Evolutionary conservation across 2,329 filamentous ascomycete species (phyloP).

Genomic region (Neurospora crassa): DNA sequence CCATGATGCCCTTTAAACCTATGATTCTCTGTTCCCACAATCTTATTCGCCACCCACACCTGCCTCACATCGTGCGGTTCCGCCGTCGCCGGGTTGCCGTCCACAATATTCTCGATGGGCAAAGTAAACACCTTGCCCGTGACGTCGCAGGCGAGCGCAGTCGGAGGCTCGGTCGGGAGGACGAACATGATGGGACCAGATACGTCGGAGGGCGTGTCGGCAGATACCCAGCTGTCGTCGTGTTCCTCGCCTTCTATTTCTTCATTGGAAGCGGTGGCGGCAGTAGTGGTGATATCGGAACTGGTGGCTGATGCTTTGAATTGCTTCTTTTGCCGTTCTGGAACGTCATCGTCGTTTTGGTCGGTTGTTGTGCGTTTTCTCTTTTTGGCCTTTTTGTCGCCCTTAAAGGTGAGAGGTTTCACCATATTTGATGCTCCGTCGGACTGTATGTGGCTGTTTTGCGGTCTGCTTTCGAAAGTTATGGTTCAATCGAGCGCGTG

Average conservation of each 20-base stretch:
- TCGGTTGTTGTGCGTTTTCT: constrained; percentile 57
- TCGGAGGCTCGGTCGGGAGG: constrained; percentile 62
- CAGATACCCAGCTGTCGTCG: constrained; percentile 75
- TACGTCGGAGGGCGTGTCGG: constrained; percentile 64
- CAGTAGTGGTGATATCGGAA: constrained; percentile 11
- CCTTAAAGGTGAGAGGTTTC: constrained; percentile 89
- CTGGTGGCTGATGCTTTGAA: constrained; percentile 18
- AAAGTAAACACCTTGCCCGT: constrained; percentile 79
- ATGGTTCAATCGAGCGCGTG: background rate
- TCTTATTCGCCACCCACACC: constrained; percentile 83
- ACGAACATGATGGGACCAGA: constrained; percentile 76
- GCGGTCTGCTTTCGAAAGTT: background rate
- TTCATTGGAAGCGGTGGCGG: constrained; percentile 18
- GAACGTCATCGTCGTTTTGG: constrained; percentile 37
- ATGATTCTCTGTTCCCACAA: constrained; percentile 71
- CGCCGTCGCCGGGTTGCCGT: constrained; percentile 69
- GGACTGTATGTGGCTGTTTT: background rate
- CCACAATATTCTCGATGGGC: constrained; percentile 77
- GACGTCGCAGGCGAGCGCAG: constrained; percentile 75
- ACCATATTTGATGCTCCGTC: constrained; percentile 47
- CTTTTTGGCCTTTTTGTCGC: constrained; percentile 92
- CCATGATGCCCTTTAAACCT: constrained; percentile 89
- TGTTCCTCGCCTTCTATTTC: constrained; percentile 27
- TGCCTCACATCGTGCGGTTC: constrained; percentile 94
- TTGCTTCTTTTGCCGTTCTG: constrained; percentile 24